Percentiles rank a stretch among this genome's conserved stretches.
These are phyloP conservation scores for Hygrophila difformis DNA, from an alignment of 257 asterid genomes.

Conservation along the genomic window DNA sequence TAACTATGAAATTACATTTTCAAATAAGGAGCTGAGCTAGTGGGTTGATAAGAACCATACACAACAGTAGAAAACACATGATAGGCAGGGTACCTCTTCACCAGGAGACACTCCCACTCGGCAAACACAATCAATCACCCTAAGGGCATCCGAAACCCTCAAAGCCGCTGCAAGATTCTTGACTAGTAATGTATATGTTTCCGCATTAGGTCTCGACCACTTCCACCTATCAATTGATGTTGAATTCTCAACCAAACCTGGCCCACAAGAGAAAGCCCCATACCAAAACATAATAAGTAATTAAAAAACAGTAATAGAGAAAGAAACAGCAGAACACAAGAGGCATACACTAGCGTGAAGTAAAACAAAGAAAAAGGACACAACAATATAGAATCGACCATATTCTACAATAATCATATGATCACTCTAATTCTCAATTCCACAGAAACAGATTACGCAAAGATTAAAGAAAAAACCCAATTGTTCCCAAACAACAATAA, in stretches of 20 bases:
- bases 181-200: conserved; percentile 50
- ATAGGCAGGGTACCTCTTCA: conserved; percentile 56
- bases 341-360: conserved; percentile 2
- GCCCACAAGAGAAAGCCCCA: conserved; percentile 13
- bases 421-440: conserved; percentile 4
- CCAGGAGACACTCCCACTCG: conserved; percentile 82
- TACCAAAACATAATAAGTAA: conserved; percentile 4
- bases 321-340: conserved; percentile 3
- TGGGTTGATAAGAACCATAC: background rate
- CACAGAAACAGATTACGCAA: background rate
- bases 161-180: conserved; percentile 67
- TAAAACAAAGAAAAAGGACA: background rate
- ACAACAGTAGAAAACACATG: background rate
- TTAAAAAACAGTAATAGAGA: too few species aligned
- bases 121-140: conserved; percentile 55
- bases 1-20: too few species aligned
- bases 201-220: conserved; percentile 87
- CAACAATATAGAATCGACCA: too few species aligned
- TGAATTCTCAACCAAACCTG: conserved; percentile 40
- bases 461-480: too few species aligned
- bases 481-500: too few species aligned
- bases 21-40: background rate
- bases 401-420: too few species aligned
- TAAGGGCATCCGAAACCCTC: conserved; percentile 83
- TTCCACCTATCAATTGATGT: conserved; percentile 52